Percentiles rank a stretch among this genome's conserved stretches.
These are phyloP conservation scores for Nicotiana otophora DNA, from an alignment of 257 asterid species.

Conservation along the genomic window DNA sequence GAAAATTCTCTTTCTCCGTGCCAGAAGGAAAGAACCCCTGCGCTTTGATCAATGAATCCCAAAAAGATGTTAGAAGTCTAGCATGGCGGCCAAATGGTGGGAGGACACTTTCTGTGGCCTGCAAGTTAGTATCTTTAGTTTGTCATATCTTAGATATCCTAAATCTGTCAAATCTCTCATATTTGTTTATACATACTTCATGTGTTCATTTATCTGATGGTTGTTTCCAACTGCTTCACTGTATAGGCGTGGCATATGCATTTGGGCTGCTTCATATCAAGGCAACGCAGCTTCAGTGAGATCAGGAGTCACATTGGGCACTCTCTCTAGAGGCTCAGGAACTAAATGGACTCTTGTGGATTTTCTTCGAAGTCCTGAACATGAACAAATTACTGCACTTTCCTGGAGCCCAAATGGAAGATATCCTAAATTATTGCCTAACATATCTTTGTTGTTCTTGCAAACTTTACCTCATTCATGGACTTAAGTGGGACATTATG, in stretches of 20 bases:
- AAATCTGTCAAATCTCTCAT: background rate
- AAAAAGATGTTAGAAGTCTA: constrained; percentile 64
- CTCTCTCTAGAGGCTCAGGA: constrained; percentile 71
- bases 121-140: constrained; percentile 61
- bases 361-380: constrained; percentile 68
- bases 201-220: constrained; percentile 11
- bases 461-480: too few species aligned
- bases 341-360: constrained; percentile 84
- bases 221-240: constrained; percentile 19
- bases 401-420: constrained; percentile 99
- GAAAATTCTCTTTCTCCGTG: background rate
- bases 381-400: constrained; percentile 73
- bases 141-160: constrained; percentile 11
- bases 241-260: constrained; percentile 86
- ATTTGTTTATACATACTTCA: background rate
- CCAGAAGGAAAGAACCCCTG: constrained; percentile 71
- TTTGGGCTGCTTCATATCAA: constrained; percentile 92
- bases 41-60: constrained; percentile 57
- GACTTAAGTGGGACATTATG: too few species aligned
- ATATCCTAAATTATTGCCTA: constrained; percentile 46
- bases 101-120: constrained; percentile 75
- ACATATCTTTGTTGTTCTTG: background rate
- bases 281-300: constrained; percentile 79
- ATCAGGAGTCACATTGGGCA: constrained; percentile 59
- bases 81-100: constrained; percentile 99